Base-by-base conservation (phyloP, 805 yeast genomes). In the Candida xyloterini region DNA sequence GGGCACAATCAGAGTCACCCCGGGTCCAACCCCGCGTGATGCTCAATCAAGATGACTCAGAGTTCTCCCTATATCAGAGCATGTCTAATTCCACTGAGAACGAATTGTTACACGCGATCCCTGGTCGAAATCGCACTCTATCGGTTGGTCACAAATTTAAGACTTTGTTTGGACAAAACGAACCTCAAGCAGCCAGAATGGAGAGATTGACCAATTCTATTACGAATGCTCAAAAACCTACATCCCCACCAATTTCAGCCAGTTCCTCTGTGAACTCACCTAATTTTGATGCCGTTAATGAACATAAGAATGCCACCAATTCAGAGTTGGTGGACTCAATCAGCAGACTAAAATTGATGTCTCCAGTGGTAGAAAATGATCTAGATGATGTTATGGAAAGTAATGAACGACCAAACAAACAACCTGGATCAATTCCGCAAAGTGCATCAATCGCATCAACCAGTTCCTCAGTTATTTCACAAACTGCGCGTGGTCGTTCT, bases 291-390 rank as follows among this genome's bases (percentile, higher is more conserved):
- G 25, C 43, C 7, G 46, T 25, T 18, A 15, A 18, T 8, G 40
- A 40, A 3, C 39, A 43, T 25, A 44, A 42, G n/a, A 18, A 38
- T 3, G 18, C 44, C 1, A 40, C 56, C 3, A 51, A 49, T 22
- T 37, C 48, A 3, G 63, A 59, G 9, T 28, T 59, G 7, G 38
- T 41, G 11, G 58, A 55, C 9, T 43, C 61, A 2, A 37, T 59
- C 13, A 48, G 42, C 16, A 59, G 54, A 33, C 41, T 61, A 43
- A 56, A 51, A 30, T 24, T 61, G 35, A 59, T 59, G 63, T 58
- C 64, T 3, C 49, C 63, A 3, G 56, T 61, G 9, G 52, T 55
- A 15, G 66, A 61, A 34, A 60, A 61, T 38, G 62, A 59, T 42
- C 40, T 60, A 13, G 66, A 61, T 46, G 60, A 58, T 22, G 59